A percentile compares a stretch with the other conserved stretches of the same genome.
Conservation (phyloP, 208 protist species). For the Herpetomonas samuelpessoai region DNA sequence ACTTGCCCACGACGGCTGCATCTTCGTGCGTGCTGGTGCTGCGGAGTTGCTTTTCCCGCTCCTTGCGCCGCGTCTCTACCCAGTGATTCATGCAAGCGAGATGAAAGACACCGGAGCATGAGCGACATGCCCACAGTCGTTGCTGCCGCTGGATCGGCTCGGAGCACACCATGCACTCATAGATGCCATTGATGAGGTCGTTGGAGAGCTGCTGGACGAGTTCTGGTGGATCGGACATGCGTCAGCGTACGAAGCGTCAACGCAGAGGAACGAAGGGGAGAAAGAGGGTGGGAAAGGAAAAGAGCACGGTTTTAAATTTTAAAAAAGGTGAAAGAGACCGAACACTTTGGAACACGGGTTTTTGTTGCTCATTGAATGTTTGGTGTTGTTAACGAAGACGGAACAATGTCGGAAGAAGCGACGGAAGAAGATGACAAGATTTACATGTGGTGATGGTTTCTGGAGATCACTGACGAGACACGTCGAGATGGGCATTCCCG, state of each 20-base stretch:
- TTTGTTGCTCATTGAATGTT: neutral
- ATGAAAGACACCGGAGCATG: constrained; percentile 77
- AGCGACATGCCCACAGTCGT: constrained; percentile 56
- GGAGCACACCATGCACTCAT: constrained; percentile 76
- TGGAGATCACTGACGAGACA: too few species aligned
- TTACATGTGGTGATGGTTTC: too few species aligned
- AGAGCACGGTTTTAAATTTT: neutral
- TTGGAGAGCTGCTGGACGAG: constrained; percentile 35
- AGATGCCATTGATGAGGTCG: constrained; percentile 40
- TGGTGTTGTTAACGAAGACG: too few species aligned
- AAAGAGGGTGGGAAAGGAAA: neutral
- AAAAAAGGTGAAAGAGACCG: too few species aligned
- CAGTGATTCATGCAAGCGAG: constrained; percentile 63
- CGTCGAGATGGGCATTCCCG: too few species aligned
- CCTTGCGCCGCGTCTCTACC: constrained; percentile 41
- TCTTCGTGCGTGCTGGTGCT: constrained; percentile 12
- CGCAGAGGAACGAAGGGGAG: constrained; percentile 1
- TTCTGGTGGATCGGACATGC: constrained; percentile 11
- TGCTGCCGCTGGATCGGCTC: constrained; percentile 43
- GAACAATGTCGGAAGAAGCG: too few species aligned
- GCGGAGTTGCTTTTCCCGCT: constrained; percentile 36
- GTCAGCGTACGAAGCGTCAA: neutral
- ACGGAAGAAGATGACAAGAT: too few species aligned
- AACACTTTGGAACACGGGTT: too few species aligned
- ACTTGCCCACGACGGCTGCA: constrained; percentile 24